These are phyloP conservation scores for Vitis amurensis DNA, from an alignment of 164 flowering plant species.

Conservation along the genomic window DNA sequence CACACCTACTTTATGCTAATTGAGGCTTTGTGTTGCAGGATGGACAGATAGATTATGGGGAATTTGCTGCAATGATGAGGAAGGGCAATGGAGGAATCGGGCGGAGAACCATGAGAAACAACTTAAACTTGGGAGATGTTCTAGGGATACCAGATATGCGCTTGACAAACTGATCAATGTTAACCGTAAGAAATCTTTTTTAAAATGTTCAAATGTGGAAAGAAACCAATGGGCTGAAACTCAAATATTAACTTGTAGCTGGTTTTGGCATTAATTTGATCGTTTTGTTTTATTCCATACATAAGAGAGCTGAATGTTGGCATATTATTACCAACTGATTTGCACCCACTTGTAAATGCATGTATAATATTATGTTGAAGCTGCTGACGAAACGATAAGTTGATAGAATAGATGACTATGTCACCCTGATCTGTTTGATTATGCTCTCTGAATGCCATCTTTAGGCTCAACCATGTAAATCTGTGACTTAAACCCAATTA, in stretches of 20 bases:
- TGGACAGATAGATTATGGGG: constrained; percentile 33
- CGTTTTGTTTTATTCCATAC: not conserved
- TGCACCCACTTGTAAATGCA: not conserved
- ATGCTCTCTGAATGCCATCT: too few relatives aligned
- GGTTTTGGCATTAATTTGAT: not conserved
- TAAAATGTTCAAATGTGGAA: not conserved
- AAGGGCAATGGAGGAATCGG: constrained; percentile 34
- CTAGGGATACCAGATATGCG: constrained; percentile 2
- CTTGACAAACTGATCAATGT: not conserved
- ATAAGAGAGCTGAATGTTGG: not conserved
- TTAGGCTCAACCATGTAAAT: too few relatives aligned
- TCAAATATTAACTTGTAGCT: not conserved
- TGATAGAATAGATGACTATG: too few relatives aligned
- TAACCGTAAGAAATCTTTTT: not conserved
- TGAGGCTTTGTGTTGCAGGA: constrained; percentile 18
- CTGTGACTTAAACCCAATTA: too few relatives aligned
- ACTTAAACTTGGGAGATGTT: constrained; percentile 22
- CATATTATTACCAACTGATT: not conserved
- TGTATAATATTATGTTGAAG: not conserved
- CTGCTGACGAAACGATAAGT: too few relatives aligned
- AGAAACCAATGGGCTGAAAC: not conserved
- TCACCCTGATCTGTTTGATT: too few relatives aligned
- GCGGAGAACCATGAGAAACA: constrained; percentile 29
- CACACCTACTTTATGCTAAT: not conserved
- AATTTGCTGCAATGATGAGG: constrained; percentile 36